These are phyloP conservation scores for Dendrothele bispora DNA, from an alignment of 768 basidiomycete species.

Conservation along the genomic window DNA sequence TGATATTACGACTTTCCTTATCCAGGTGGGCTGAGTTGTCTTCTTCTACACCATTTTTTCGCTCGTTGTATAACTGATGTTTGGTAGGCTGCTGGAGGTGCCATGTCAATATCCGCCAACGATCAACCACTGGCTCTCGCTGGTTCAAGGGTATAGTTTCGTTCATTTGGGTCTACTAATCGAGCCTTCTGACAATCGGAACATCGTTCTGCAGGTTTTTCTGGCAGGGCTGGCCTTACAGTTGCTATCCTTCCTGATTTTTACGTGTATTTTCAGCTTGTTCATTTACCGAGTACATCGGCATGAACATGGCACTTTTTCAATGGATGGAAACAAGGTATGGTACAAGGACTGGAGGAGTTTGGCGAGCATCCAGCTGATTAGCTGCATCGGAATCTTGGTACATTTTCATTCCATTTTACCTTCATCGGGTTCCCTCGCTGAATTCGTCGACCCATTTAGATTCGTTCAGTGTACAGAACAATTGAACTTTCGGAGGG, in stretches of 20 bases:
- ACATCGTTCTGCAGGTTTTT: constrained; percentile 38
- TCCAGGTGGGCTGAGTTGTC: constrained; percentile 36
- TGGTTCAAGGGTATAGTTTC: constrained; percentile 30
- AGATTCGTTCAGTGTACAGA: constrained; percentile 68
- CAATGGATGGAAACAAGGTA: constrained; percentile 29
- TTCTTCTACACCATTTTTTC: neutral
- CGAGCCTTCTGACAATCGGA: neutral
- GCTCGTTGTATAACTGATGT: neutral
- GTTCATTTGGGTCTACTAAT: neutral
- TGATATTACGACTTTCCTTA: constrained; percentile 53
- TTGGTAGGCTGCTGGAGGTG: constrained; percentile 33
- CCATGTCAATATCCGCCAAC: constrained; percentile 28
- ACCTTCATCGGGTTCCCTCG: no score
- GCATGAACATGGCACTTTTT: constrained; percentile 40
- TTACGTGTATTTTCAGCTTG: constrained; percentile 43
- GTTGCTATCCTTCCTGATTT: constrained; percentile 50
- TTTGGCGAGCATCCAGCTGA: constrained; percentile 45
- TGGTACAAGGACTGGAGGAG: constrained; percentile 63
- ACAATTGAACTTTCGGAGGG: constrained; percentile 40
- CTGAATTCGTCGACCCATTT: neutral
- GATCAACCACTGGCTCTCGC: constrained; percentile 13
- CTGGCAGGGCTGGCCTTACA: constrained; percentile 58
- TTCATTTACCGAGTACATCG: constrained; percentile 51
- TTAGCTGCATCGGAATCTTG: constrained; percentile 65
- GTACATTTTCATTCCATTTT: no score